Evolutionary conservation across 202 grass and related monocot genomes (phyloP).

Genomic region (Brachypodium distachyon): DNA sequence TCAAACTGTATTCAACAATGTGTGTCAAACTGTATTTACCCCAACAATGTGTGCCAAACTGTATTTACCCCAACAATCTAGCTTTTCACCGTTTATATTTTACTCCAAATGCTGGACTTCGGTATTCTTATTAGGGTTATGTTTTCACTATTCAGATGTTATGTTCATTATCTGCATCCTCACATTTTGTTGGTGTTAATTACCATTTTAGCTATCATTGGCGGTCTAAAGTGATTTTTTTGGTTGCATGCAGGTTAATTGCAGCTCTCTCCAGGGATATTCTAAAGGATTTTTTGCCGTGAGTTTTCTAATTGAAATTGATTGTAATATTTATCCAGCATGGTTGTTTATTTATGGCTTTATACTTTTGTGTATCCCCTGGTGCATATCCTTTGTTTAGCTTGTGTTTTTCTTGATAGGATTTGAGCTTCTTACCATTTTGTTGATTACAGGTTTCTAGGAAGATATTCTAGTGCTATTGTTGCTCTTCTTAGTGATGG

Average conservation of each 20-base stretch:
- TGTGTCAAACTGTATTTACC: too few relatives aligned
- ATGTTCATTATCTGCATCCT: neutral
- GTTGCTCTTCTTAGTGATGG: conserved; percentile 60
- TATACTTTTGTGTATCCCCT: neutral
- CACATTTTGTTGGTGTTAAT: neutral
- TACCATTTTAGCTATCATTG: neutral
- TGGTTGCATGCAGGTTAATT: conserved; percentile 68
- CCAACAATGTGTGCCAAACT: too few relatives aligned
- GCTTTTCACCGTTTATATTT: neutral
- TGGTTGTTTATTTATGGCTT: conserved; percentile 1
- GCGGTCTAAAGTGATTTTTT: conserved; percentile 4
- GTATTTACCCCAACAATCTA: neutral
- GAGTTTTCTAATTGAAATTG: conserved; percentile 42
- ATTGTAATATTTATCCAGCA: neutral
- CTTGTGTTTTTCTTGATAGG: neutral
- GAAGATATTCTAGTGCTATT: conserved; percentile 46
- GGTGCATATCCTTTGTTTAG: neutral
- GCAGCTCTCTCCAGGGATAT: conserved; percentile 82
- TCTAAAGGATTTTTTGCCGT: conserved; percentile 80
- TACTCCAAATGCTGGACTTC: neutral
- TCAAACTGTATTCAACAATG: neutral
- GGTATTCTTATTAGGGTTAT: neutral
- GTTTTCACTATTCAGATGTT: neutral
- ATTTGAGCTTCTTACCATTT: conserved; percentile 22
- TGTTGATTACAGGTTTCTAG: conserved; percentile 58